These are phyloP conservation scores for Penicillium sp. DNA, from an alignment of 2,329 filamentous ascomycete species.

Conservation along the genomic window DNA sequence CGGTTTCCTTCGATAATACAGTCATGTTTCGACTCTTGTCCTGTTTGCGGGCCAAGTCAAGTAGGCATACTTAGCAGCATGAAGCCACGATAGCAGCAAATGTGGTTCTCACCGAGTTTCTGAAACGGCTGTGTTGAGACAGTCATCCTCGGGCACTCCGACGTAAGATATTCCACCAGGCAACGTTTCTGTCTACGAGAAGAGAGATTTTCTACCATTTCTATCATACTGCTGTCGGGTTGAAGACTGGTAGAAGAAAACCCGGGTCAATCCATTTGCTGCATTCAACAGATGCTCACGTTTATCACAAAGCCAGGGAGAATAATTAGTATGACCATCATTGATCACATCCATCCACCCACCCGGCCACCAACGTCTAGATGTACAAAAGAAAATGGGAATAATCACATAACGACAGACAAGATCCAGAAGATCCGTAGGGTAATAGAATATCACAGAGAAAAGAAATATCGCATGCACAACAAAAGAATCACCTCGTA, in stretches of 20 bases:
- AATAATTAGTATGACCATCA: not conserved
- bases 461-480: constrained; percentile 2
- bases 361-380: constrained; percentile 5
- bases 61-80: too few species aligned
- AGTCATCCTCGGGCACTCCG: too few species aligned
- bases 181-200: too few species aligned
- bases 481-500: not conserved
- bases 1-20: not conserved
- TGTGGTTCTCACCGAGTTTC: too few species aligned
- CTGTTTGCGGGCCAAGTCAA: too few species aligned
- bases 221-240: too few species aligned
- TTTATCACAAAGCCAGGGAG: not conserved
- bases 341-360: not conserved
- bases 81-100: too few species aligned
- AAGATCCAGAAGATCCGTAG: constrained; percentile 13
- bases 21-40: not conserved
- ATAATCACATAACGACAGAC: constrained; percentile 11
- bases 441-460: constrained; percentile 2
- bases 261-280: not conserved
- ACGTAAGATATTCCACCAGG: too few species aligned
- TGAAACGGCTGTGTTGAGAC: too few species aligned
- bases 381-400: constrained; percentile 23
- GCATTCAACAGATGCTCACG: not conserved
- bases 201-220: not conserved
- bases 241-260: not conserved